Evolutionary conservation across 1,139 yeast species (phyloP), one percentile per base, ranked within the genome.

Genomic region (Hanseniaspora sp.): DNA sequence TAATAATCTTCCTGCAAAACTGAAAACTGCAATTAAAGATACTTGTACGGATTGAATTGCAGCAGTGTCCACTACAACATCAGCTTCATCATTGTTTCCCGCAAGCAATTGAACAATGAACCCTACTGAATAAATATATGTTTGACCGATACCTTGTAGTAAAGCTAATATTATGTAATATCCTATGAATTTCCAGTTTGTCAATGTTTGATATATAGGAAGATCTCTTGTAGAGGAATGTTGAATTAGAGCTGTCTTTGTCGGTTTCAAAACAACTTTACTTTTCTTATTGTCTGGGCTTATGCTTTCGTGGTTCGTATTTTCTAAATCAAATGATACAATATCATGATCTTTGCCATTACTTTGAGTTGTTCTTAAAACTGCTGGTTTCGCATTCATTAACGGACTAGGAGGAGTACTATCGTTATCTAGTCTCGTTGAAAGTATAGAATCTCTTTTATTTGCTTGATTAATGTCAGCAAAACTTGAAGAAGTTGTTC

Each of bases 121-220:
- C 0, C 95, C 95, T 52, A 85, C 79, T 5, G 86, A 78, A 62
- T 78, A 83, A 34, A 85, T 84, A 64, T 83, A 85, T 75, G 83
- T 79, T 64, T 85, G 92, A 9, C 94, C 94, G 57, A 81, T 73
- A 1, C 88, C 86, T 60, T 85, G 83, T 47, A 83, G 69, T 3
- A 78, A 67, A 1, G 88, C 84, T 58, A 84, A 70, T 18, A 82
- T 71, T 9, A 75, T 48, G 60, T 74, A 79, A 60, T 77, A 80
- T 38, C 72, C 67, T 61, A 79, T 61, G 57, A 79, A 80, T 0
- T 59, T 60, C 9, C 62, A 58, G 13, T 57, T 58, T 9, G 54
- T 59, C 8, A 65, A 44, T 3, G 61, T 58, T 18, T 56, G 54
- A 5, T 56, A 48, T 12, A 58, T 38, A 29, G 60, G 59, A 38